These are phyloP conservation scores for Schizophyllum amplum DNA, from an alignment of 1,284 basidiomycete genomes.

Conservation along the genomic window DNA sequence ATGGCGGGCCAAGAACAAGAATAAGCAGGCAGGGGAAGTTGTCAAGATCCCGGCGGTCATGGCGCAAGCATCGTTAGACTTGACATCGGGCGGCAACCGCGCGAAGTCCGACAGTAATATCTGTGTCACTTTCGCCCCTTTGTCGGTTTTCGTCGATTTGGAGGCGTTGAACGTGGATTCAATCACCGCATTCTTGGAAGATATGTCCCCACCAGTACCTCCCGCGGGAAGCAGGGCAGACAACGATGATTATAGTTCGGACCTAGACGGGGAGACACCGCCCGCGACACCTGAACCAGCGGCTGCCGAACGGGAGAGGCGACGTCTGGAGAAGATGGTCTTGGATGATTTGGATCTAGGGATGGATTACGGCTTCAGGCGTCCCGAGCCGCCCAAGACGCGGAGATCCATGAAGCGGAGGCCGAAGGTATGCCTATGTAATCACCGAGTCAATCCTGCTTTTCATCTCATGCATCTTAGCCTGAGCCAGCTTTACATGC, in stretches of 20 bases:
- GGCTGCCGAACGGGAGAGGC: slow-evolving; percentile 26
- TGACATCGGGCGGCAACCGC: slow-evolving; percentile 2
- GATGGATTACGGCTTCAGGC: slow-evolving; percentile 30
- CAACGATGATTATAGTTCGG: background rate
- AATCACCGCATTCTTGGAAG: slow-evolving; percentile 32
- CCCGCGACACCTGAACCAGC: slow-evolving; percentile 21
- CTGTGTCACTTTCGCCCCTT: slow-evolving; percentile 40
- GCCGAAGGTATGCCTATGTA: background rate
- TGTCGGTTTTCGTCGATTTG: slow-evolving; percentile 75
- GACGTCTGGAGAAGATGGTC: slow-evolving; percentile 39
- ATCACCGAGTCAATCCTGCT: background rate
- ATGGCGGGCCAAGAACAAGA: slow-evolving; percentile 43
- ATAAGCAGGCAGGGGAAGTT: slow-evolving; percentile 7
- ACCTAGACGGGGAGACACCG: slow-evolving; percentile 26
- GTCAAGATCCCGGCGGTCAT: slow-evolving; percentile 8
- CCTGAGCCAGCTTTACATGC: slow-evolving; percentile 10
- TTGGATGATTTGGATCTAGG: slow-evolving; percentile 48
- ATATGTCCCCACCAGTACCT: slow-evolving; percentile 10
- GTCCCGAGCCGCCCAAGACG: slow-evolving; percentile 12
- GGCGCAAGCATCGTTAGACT: slow-evolving; percentile 2
- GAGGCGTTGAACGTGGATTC: slow-evolving; percentile 32
- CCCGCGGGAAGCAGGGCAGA: background rate
- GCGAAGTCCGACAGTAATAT: slow-evolving; percentile 12
- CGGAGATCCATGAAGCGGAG: background rate
- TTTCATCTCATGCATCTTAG: background rate